phyloP scores from a whole-genome alignment of 2,329 filamentous ascomycete genomes.

The Colletotrichum tropicicola region DNA sequence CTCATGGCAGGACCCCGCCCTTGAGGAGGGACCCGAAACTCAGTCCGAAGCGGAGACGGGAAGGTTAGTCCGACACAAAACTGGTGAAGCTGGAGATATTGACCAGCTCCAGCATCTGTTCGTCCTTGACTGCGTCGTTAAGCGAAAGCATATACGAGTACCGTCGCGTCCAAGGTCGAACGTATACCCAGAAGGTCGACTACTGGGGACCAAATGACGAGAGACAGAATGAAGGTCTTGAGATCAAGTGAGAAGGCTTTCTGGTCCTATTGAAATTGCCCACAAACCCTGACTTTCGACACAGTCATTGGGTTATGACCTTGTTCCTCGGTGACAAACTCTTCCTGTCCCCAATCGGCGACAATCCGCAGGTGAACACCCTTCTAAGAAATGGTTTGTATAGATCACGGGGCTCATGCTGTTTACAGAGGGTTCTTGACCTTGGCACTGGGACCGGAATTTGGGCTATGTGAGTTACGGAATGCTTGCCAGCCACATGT shows the following conservation, averaged over 20 bases:
- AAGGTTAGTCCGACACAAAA: too few relatives aligned
- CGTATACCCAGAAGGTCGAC: neutral
- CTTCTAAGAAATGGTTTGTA: neutral
- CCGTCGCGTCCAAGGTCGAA: neutral
- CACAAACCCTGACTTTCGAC: neutral
- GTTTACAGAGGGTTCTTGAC: neutral
- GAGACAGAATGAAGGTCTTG: neutral
- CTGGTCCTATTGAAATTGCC: accelerated
- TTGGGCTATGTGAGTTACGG: neutral
- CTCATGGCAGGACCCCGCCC: too few relatives aligned
- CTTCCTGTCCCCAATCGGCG: neutral
- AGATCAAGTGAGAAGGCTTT: neutral
- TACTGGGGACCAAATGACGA: neutral
- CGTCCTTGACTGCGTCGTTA: neutral
- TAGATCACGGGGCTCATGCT: neutral
- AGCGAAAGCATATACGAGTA: neutral
- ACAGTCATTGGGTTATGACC: neutral
- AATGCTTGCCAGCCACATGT: neutral
- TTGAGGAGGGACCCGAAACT: too few relatives aligned
- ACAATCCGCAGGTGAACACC: neutral
- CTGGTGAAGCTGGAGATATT: too few relatives aligned
- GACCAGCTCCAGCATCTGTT: neutral
- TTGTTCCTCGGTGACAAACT: neutral
- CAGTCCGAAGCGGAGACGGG: too few relatives aligned
- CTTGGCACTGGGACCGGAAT: neutral